Conservation (phyloP, 805 yeast species). For the Henningerozyma blattae region DNA sequence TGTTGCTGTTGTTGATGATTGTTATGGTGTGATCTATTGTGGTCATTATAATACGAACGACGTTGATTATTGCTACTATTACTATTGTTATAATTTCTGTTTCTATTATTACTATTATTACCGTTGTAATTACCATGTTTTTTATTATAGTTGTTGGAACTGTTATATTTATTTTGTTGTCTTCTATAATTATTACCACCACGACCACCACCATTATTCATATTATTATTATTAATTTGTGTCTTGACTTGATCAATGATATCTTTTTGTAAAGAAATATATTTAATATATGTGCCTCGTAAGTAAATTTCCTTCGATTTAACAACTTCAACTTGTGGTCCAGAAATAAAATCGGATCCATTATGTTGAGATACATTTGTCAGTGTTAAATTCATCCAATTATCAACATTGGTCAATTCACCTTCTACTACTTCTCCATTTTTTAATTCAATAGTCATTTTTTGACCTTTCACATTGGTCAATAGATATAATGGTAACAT, state of each 20-base stretch:
- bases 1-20: conserved; percentile 19
- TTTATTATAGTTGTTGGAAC: conserved; percentile 19
- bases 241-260: conserved; percentile 67
- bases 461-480: conserved; percentile 83
- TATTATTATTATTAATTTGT: conserved; percentile 41
- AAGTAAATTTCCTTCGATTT: conserved; percentile 67
- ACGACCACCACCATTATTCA: conserved; percentile 19
- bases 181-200: conserved; percentile 25
- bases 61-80: conserved; percentile 18
- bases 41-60: conserved; percentile 4
- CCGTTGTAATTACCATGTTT: conserved; percentile 23
- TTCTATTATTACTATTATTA: conserved; percentile 11
- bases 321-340: conserved; percentile 32
- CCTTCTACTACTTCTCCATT: conserved; percentile 87
- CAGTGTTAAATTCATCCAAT: conserved; percentile 90
- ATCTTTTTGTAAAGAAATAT: conserved; percentile 63
- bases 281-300: conserved; percentile 76
- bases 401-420: conserved; percentile 71
- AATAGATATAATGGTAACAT: conserved; percentile 83
- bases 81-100: conserved; percentile 3
- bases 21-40: conserved; percentile 7
- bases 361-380: conserved; percentile 43
- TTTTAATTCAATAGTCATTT: conserved; percentile 79
- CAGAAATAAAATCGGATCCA: conserved; percentile 26
- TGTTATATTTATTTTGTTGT: conserved; percentile 4